phyloP scores from a whole-genome alignment of 148 eudicot species.

The Camellia japonica region DNA sequence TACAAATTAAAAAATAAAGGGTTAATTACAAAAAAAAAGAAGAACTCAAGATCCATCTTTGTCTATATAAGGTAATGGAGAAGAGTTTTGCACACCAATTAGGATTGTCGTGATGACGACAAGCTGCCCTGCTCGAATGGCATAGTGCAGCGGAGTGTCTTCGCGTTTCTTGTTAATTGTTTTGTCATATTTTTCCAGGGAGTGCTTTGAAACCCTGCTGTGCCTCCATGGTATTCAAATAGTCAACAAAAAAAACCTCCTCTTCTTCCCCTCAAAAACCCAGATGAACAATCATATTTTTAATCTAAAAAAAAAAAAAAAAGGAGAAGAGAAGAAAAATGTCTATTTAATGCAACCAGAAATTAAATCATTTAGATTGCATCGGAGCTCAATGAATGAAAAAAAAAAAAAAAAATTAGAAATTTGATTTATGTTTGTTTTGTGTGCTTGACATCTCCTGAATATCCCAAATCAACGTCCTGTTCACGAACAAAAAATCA shows the following conservation, averaged over 20 bases:
- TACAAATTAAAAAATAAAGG: no score
- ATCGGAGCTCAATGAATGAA: neutral
- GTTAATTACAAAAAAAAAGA: no score
- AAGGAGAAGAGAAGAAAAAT: no score
- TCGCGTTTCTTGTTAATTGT: constrained; percentile 75
- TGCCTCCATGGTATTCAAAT: constrained; percentile 20
- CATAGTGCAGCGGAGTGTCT: constrained; percentile 46
- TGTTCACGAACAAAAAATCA: constrained; percentile 2
- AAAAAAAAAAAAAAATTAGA: neutral
- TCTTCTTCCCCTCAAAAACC: constrained; percentile 40
- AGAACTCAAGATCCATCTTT: no score
- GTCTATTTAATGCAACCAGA: neutral
- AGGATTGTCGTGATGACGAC: constrained; percentile 44
- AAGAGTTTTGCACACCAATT: neutral
- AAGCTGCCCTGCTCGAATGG: constrained; percentile 51
- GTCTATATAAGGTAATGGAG: no score
- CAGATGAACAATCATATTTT: constrained; percentile 36
- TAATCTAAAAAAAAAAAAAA: neutral
- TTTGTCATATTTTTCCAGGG: constrained; percentile 70
- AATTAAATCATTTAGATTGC: neutral
- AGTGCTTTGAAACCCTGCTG: constrained; percentile 15
- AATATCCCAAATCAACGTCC: constrained; percentile 4
- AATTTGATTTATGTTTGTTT: neutral
- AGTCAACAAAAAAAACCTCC: neutral
- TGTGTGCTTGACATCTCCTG: neutral